These are phyloP conservation scores for Labyrinthula sp. DNA, from an alignment of 352 stramenopile species.

Conservation along the genomic window DNA sequence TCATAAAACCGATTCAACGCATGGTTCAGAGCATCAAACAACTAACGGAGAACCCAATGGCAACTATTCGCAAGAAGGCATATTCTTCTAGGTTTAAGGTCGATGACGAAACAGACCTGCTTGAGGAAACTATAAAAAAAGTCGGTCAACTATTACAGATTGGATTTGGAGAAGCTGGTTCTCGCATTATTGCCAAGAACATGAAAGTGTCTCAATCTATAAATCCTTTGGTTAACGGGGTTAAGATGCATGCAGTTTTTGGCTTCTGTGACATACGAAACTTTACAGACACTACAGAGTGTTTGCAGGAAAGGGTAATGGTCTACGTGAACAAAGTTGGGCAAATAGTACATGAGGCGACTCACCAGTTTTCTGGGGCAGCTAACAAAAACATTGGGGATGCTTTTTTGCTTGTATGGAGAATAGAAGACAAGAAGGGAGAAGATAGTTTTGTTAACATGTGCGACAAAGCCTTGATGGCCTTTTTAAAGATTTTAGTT, in stretches of 20 bases:
- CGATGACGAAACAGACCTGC: slow-evolving; percentile 73
- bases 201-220: slow-evolving; percentile 62
- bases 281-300: slow-evolving; percentile 64
- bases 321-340: slow-evolving; percentile 59
- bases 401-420: slow-evolving; percentile 61
- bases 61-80: slow-evolving; percentile 37
- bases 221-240: slow-evolving; percentile 79
- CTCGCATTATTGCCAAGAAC: slow-evolving; percentile 92
- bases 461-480: slow-evolving; percentile 75
- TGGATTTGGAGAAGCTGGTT: slow-evolving; percentile 81
- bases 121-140: slow-evolving; percentile 72
- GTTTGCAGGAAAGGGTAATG: slow-evolving; percentile 63
- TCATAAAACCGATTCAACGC: slow-evolving; percentile 83
- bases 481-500: slow-evolving; percentile 84
- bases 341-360: slow-evolving; percentile 49
- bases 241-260: slow-evolving; percentile 54
- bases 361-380: slow-evolving; percentile 42
- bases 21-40: slow-evolving; percentile 66
- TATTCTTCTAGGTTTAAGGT: slow-evolving; percentile 49
- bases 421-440: slow-evolving; percentile 35
- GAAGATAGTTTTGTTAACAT: slow-evolving; percentile 36
- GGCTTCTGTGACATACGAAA: slow-evolving; percentile 59
- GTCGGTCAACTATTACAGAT: slow-evolving; percentile 80
- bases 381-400: slow-evolving; percentile 68
- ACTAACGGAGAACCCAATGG: slow-evolving; percentile 51